Evolutionary conservation across 352 stramenopile genomes (phyloP), one percentile per base, ranked within the genome.

Genomic region (Salisapilia sapeloensis): DNA sequence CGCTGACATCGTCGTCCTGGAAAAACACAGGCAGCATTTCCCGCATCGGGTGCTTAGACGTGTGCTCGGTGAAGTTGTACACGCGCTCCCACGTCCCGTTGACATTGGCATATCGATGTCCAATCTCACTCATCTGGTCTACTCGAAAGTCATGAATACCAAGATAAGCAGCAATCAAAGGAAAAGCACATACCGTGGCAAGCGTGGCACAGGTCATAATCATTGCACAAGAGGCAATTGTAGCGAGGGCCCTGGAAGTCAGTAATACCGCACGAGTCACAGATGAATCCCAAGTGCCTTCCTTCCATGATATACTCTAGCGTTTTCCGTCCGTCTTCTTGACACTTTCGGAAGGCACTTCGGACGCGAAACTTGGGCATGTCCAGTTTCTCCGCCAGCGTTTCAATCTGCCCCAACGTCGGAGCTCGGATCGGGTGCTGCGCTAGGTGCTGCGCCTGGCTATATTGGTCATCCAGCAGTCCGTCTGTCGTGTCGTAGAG

Each of bases 291-390:
- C 8, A 87, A 40, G 31, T 87, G 72, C 4, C 69, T 56, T 0
- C 65, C 72, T 35, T 83, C 69, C 72, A 87, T 85, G 33, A 87
- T 82, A 39, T 82, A 87, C 29, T 51, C 41, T 29, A 87, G 45
- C 11, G 72, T 85, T 3, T 48, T 50, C 10, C 60, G 46, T 1
- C 57, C 58, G 37, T 87, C 60, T 31, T 87, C 60, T 20, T 58
- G 53, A 39, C 72, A 87, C 45, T 85, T 87, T 33, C 60, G 61
- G 38, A 83, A 83, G 24, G 66, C 72, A 41, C 69, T 87, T 16
- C 69, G 65, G 21, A 87, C 59, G 14, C 72, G 60, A 14, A 85
- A 87, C 33, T 80, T 82, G 1, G 63, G 72, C 18, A 87, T 81
- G 26, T 85, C 63, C 20, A 87, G 54, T 18, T 50, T 54, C 35